Evolutionary conservation across 352 stramenopile species (phyloP).

Genomic region (Phytophthora pini): DNA sequence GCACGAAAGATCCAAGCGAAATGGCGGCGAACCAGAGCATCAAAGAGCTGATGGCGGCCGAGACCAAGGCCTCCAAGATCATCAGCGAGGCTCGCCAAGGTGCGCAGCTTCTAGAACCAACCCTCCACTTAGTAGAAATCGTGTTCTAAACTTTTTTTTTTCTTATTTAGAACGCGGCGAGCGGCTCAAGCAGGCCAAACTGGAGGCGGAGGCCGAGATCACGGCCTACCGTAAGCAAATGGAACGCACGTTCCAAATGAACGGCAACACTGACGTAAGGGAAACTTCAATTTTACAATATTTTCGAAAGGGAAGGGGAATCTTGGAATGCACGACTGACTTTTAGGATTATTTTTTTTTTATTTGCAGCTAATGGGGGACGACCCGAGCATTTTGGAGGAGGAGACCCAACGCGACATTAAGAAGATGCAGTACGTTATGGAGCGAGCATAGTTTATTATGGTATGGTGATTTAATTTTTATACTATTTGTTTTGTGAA

Average conservation of each 20-base stretch:
- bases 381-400: slow-evolving; percentile 76
- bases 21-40: slow-evolving; percentile 91
- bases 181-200: slow-evolving; percentile 88
- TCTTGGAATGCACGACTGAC: neutral
- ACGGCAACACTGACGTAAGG: slow-evolving; percentile 79
- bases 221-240: slow-evolving; percentile 87
- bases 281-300: slow-evolving; percentile 4
- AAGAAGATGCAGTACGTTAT: slow-evolving; percentile 77
- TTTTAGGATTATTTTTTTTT: slow-evolving; percentile 8
- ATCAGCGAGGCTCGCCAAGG: slow-evolving; percentile 88
- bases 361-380: slow-evolving; percentile 73
- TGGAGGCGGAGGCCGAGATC: slow-evolving; percentile 87
- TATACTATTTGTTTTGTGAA: slow-evolving; percentile 25
- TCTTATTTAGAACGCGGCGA: slow-evolving; percentile 73
- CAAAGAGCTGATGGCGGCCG: slow-evolving; percentile 90
- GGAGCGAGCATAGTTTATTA: neutral
- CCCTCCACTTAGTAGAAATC: neutral
- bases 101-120: slow-evolving; percentile 14
- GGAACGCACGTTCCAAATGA: slow-evolving; percentile 89
- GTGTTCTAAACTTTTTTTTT: neutral
- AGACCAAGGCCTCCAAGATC: slow-evolving; percentile 92
- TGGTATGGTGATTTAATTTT: slow-evolving; percentile 4
- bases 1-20: slow-evolving; percentile 28
- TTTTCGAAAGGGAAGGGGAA: slow-evolving; percentile 5
- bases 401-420: slow-evolving; percentile 81